Conservation (phyloP, 2,329 filamentous ascomycete genomes). For the Didymella lethalis region DNA sequence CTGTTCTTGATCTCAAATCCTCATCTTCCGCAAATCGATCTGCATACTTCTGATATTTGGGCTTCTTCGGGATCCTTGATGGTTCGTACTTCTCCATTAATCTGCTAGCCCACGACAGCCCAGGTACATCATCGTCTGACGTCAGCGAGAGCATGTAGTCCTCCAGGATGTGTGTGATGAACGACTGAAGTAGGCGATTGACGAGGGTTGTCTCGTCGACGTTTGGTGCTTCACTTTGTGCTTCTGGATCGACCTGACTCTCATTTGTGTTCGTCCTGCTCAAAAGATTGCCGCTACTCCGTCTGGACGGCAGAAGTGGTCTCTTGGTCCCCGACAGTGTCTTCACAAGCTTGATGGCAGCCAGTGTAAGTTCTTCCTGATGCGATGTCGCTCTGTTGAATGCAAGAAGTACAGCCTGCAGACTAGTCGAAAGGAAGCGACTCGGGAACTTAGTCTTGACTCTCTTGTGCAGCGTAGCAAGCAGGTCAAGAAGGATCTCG, state of each 20-base stretch:
- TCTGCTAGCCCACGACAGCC: conserved; percentile 61
- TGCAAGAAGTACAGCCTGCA: conserved; percentile 73
- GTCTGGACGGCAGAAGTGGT: conserved; percentile 68
- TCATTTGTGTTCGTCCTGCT: conserved; percentile 45
- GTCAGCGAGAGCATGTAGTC: conserved; percentile 69
- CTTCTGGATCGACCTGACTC: conserved; percentile 64
- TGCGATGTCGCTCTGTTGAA: conserved; percentile 67
- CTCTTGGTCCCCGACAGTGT: conserved; percentile 72
- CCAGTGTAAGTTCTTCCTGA: conserved; percentile 70
- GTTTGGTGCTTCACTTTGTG: conserved; percentile 54
- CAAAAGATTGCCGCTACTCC: conserved; percentile 59
- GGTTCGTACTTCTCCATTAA: conserved; percentile 74
- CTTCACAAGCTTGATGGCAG: conserved; percentile 74
- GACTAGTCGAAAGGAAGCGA: conserved; percentile 77
- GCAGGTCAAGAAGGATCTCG: conserved; percentile 73
- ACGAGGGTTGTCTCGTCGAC: conserved; percentile 68
- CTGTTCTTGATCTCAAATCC: conserved; percentile 67
- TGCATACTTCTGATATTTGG: conserved; percentile 67
- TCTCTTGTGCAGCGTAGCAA: conserved; percentile 75
- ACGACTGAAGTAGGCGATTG: conserved; percentile 72
- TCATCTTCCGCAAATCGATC: conserved; percentile 71
- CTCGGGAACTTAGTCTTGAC: conserved; percentile 81
- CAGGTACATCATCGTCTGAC: conserved; percentile 56
- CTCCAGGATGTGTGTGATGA: conserved; percentile 79
- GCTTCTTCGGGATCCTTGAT: conserved; percentile 63